Evolutionary conservation across 352 stramenopile genomes (phyloP), one percentile per base, ranked within the genome.

Genomic region (Pythium guiyangense): DNA sequence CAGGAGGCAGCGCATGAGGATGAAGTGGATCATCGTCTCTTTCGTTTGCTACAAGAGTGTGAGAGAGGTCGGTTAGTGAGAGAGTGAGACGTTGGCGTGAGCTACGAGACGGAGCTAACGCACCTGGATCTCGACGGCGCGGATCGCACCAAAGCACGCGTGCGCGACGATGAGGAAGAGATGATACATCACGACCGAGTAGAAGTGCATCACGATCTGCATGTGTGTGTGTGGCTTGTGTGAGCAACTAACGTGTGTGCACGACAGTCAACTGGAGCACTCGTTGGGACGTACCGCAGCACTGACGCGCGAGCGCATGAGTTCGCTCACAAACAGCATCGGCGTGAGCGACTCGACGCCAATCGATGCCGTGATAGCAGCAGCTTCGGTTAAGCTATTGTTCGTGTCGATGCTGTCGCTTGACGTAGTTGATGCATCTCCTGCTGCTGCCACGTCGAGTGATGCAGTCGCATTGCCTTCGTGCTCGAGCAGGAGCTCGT

Each of bases 1-100:
- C 60, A 91, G 60, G 25, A 89, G 69, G 29, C 74, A 88, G 31
- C 81, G 81, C 69, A 91, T 82, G 54, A 91, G 58, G 20, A 88
- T 60, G 43, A 89, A 91, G 45, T 86, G 79, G 50, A 91, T 74
- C 55, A 91, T 77, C 20, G 77, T 89, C 53, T 91, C 81, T 45
- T 91, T 91, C 25, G 81, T 89, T 73, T 87, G 81, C 67, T 91
- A 29, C 17, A 39, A 12, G 25, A n/a, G 56, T 22, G 35, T 14
- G 8, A 40, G 15, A 17, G 27, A 22, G 2, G 20, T 17, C n/a
- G 9, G 42, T 27, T 6, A 9, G 18, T 47, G 42, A 10, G 42
- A 9, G n/a, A 18, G 10, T 4, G 3, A 42, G 14, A 18, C 14
- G 12, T 43, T 12, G 17, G 37, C 4, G 10, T 53, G 4, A 9